Percentiles rank a stretch among this genome's conserved stretches.
These are phyloP conservation scores for Penicillium atrosanguineum DNA, from an alignment of 495 filamentous ascomycete species.

Conservation along the genomic window DNA sequence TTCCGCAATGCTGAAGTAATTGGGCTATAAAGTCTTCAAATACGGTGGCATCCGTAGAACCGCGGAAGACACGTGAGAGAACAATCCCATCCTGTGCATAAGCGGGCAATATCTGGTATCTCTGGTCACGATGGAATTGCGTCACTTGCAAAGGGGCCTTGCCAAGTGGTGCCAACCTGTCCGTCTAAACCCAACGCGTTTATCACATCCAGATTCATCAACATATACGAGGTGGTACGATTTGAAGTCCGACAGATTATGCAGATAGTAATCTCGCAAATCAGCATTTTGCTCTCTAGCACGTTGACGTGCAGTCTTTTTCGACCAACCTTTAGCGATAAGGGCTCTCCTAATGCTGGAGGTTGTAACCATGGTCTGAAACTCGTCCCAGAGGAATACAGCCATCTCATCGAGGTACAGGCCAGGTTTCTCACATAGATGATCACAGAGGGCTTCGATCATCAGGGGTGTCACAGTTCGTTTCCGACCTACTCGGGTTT, in stretches of 20 bases:
- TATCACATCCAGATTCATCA: too few species aligned
- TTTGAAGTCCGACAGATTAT: not conserved
- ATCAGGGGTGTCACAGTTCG: slow-evolving; percentile 20
- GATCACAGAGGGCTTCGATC: slow-evolving; percentile 16
- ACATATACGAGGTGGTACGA: not conserved
- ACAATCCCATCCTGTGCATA: too few species aligned
- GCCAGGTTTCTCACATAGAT: slow-evolving; percentile 17
- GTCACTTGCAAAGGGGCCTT: slow-evolving; percentile 30
- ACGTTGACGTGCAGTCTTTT: slow-evolving; percentile 5
- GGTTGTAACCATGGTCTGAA: slow-evolving; percentile 1
- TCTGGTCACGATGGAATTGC: slow-evolving; percentile 24
- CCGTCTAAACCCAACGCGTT: not conserved
- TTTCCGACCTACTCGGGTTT: slow-evolving; percentile 15
- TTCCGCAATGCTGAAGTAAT: too few species aligned
- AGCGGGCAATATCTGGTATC: slow-evolving; percentile 7
- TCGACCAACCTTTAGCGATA: slow-evolving; percentile 5
- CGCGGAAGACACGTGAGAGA: too few species aligned
- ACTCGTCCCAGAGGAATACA: slow-evolving; percentile 16
- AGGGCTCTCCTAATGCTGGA: slow-evolving; percentile 9
- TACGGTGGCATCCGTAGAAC: too few species aligned
- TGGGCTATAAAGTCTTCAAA: too few species aligned
- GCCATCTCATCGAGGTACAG: slow-evolving; percentile 20
- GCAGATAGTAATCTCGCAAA: not conserved
- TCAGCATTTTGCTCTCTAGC: not conserved
- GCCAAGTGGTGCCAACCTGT: slow-evolving; percentile 27